Evolutionary conservation across 495 filamentous ascomycete genomes (phyloP).

Genomic region (Beverwykella pulmonaria): DNA sequence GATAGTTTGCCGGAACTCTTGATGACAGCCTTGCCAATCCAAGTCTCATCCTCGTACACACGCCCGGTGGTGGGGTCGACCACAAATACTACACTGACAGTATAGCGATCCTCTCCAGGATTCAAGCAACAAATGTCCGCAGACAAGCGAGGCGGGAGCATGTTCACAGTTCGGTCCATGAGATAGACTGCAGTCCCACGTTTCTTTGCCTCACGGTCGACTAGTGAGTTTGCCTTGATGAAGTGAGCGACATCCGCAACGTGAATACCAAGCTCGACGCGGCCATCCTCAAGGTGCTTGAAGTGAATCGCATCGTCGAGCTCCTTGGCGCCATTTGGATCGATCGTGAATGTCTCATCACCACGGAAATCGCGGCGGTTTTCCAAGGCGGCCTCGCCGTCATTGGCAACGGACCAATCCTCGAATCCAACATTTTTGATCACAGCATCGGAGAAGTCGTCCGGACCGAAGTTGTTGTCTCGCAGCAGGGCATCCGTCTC

Average conservation of each 20-base stretch:
- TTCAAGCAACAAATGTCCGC: constrained; percentile 84
- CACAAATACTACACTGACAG: constrained; percentile 88
- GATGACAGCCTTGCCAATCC: constrained; percentile 92
- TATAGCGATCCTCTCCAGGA: constrained; percentile 84
- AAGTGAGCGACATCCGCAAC: constrained; percentile 96
- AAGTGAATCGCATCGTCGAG: constrained; percentile 92
- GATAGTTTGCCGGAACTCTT: constrained; percentile 84
- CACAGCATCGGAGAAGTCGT: constrained; percentile 97
- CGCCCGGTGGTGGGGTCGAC: constrained; percentile 76
- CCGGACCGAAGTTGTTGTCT: constrained; percentile 97
- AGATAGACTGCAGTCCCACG: constrained; percentile 94
- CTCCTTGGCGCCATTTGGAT: constrained; percentile 78
- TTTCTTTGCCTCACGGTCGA: constrained; percentile 97
- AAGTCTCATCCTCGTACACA: constrained; percentile 78
- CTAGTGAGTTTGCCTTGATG: constrained; percentile 91
- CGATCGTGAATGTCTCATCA: constrained; percentile 89
- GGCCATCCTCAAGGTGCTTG: constrained; percentile 76
- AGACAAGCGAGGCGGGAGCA: constrained; percentile 83
- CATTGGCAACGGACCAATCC: constrained; percentile 82
- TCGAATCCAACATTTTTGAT: constrained; percentile 88
- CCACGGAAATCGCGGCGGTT: constrained; percentile 87
- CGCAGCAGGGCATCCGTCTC: constrained; percentile 96
- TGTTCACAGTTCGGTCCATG: constrained; percentile 85
- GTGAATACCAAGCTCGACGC: constrained; percentile 93
- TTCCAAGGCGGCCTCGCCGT: constrained; percentile 73